Evolutionary conservation across 1,284 basidiomycete genomes (phyloP), one percentile per base, ranked within the genome.

Genomic region (Xerocomus amazonicus): DNA sequence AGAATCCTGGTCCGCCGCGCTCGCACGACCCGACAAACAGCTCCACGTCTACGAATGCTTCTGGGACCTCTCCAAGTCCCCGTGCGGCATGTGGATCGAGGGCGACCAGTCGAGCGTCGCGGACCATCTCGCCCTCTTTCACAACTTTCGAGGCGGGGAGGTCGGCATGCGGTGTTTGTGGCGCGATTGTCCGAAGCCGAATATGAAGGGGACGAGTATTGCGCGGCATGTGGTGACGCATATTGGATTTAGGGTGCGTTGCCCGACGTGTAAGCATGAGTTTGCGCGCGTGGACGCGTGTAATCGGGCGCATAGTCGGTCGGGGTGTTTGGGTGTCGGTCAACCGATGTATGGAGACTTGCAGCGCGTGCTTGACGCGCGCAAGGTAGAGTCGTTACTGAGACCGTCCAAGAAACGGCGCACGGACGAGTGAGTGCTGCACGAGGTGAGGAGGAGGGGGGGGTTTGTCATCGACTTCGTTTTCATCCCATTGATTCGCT

Each of bases 131-230:
- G 53, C 55, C 9, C 63, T 60, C 41, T 69, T 67, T 17, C 63
- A 65, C 45, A 56, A 59, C 0, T 65, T 69, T 31, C 59, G 55
- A 0, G 63, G 63, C 3, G 63, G 63, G 0, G 66, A 65, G 44
- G 56, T 68, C 1, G 56, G 57, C 39, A 66, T 66, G 26, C 56
- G 60, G 1, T 68, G 63, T 53, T 42, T 69, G 19, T 66, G 67
- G 66, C 56, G 51, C 31, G 67, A 59, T 2, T 66, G 66, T 28
- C 55, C 58, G 1, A 55, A 49, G 26, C 54, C 55, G 16, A 55
- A 65, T 2, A 66, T 69, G 63, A 66, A 69, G 43, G 63, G 63
- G 12, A 66, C 67, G 44, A 67, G 66, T 19, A 68, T 66, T 16
- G 63, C 67, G 6, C 62, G 67, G 2, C 67, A 66, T 29, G 66